Evolutionary conservation across 139 green algal genomes (phyloP).

Genomic region (Haematococcus lacustris): DNA sequence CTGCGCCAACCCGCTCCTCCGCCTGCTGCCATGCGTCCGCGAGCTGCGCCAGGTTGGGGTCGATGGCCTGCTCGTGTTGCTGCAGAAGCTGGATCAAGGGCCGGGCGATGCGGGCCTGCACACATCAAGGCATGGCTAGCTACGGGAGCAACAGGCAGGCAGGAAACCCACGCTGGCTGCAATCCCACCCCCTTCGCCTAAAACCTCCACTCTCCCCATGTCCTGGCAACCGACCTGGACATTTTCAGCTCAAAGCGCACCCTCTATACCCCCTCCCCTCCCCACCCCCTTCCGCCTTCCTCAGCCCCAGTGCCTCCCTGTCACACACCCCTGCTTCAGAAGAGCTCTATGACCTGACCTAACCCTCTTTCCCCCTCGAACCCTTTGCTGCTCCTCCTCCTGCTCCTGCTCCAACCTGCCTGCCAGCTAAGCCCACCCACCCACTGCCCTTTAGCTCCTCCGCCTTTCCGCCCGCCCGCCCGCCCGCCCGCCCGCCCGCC

Average conservation of each 20-base stretch:
- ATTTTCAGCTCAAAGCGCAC: neutral
- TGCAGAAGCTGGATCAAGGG: slow-evolving; percentile 61
- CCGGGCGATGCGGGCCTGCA: slow-evolving; percentile 49
- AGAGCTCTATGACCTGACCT: no score
- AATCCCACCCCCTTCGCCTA: neutral
- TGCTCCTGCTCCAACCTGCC: no score
- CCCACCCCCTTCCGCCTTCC: neutral
- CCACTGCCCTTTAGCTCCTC: no score
- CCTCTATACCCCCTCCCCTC: neutral
- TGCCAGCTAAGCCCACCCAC: no score
- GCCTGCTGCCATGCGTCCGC: slow-evolving; percentile 54
- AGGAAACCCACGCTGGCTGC: neutral
- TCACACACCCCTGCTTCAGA: no score
- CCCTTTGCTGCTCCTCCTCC: no score
- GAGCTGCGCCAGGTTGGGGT: slow-evolving; percentile 72
- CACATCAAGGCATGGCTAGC: neutral
- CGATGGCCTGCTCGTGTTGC: slow-evolving; percentile 55
- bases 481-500: no score
- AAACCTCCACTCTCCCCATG: neutral
- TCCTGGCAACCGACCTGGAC: neutral
- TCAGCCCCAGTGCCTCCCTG: neutral
- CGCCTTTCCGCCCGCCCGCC: no score
- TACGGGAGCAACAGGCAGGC: neutral
- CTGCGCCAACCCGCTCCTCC: slow-evolving; percentile 17
- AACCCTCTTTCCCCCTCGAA: no score